A percentile compares a stretch with the other conserved stretches of the same genome.
These are phyloP conservation scores for Betula pendula DNA, from an alignment of 306 rosid genomes.

Conservation along the genomic window DNA sequence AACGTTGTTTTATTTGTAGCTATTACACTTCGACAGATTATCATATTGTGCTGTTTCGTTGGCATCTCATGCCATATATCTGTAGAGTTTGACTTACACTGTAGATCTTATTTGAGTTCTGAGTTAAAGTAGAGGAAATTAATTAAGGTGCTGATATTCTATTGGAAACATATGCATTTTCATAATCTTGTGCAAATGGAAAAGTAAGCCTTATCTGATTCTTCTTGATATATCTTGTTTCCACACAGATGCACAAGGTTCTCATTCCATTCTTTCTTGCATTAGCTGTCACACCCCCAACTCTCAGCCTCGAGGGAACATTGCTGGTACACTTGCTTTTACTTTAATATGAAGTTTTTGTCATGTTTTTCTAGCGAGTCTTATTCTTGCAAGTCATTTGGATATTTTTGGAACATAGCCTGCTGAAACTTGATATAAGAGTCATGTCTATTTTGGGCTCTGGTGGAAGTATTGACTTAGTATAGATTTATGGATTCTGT, in stretches of 20 bases:
- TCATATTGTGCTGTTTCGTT: not conserved
- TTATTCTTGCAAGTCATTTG: not conserved
- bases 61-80: not conserved
- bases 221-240: constrained; percentile 16
- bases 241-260: constrained; percentile 53
- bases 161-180: not conserved
- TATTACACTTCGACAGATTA: not conserved
- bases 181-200: not conserved
- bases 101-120: not conserved
- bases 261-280: constrained; percentile 57
- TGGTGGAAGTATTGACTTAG: not conserved
- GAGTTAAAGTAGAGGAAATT: constrained; percentile 8
- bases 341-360: not conserved
- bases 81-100: not conserved
- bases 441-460: not conserved
- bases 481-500: not conserved
- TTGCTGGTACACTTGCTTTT: constrained; percentile 47
- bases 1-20: not conserved
- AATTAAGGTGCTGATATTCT: constrained; percentile 9
- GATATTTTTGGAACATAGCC: not conserved
- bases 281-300: constrained; percentile 55
- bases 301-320: constrained; percentile 62
- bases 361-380: not conserved
- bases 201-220: not conserved
- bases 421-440: not conserved